Evolutionary conservation across 1,284 basidiomycete species (phyloP), one percentile per base, ranked within the genome.

Genomic region (Fistulina hepatica): DNA sequence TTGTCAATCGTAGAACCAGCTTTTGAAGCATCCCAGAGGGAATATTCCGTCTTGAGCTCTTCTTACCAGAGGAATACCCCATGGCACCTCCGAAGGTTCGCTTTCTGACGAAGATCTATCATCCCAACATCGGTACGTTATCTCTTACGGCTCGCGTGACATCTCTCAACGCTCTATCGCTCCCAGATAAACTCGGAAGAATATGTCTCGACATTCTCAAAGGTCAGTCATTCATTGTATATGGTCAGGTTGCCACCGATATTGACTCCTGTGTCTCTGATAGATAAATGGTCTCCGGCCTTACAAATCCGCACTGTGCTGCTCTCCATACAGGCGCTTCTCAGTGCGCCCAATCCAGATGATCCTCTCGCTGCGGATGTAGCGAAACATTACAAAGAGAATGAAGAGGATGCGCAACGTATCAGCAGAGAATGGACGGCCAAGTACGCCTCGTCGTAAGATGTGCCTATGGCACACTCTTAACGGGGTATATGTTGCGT

Each of bases 21-120:
- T 17, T 35, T 25, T 20, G 10, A 36, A 26, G 24, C 10, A 10
- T 26, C 33, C 39, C 30, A 95, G 93, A 81, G 52, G 95, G 95
- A 19, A 67, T 84, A 12, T 99, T 99, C 69, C 86, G 82, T 53
- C 73, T 97, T 23, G 95, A 99, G 63, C 71, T 99, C 33, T 99
- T 97, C 67, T 68, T 99, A 31, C 93, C 95, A 2, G 94, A 97
- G 60, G 94, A 97, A 58, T 99, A 99, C 61, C 94, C 94, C 2
- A 97, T 99, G 94, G 86, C 85, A 37, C 93, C 95, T 1, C 95
- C 95, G 21, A 98, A 97, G 65, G 95, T 99, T 41, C 77, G 95
- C 47, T 99, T 98, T 69, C 66, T 97, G 50, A 97, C 94, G 45
- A 95, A 95, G 81, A 95, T 98, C 69, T 98, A 99, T 69, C 95